Evolutionary conservation across 2,329 filamentous ascomycete species (phyloP).

Genomic region (Hypoxylon sp.): DNA sequence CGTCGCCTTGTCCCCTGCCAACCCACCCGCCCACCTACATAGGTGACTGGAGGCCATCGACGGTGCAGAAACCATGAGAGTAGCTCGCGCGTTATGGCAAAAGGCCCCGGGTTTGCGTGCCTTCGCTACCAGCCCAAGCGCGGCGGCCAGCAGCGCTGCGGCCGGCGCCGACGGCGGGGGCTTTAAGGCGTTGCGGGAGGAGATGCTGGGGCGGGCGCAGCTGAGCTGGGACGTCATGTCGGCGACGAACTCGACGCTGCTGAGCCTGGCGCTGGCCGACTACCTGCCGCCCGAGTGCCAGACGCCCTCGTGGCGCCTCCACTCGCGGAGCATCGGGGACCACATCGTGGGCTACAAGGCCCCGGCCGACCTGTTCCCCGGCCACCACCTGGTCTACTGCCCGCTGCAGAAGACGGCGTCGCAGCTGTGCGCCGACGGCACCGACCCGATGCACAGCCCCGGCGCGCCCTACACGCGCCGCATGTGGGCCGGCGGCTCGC

Average conservation of each 20-base stretch:
- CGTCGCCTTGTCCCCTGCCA: neutral
- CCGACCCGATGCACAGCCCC: slow-evolving; percentile 80
- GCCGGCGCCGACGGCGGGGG: slow-evolving; percentile 20
- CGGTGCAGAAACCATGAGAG: slow-evolving; percentile 17
- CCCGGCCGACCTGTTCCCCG: slow-evolving; percentile 61
- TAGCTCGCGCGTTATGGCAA: slow-evolving; percentile 7
- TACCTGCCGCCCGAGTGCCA: slow-evolving; percentile 52
- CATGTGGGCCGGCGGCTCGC: slow-evolving; percentile 86
- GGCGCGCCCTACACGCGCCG: slow-evolving; percentile 75
- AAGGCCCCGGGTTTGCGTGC: neutral
- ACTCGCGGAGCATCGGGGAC: neutral
- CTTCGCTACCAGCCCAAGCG: too few species aligned
- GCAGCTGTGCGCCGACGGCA: slow-evolving; percentile 79
- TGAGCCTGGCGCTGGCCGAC: slow-evolving; percentile 68
- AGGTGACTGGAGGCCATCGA: neutral
- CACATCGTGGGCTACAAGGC: too few species aligned
- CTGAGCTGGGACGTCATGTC: slow-evolving; percentile 50
- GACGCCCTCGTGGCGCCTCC: slow-evolving; percentile 46
- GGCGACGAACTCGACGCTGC: slow-evolving; percentile 69
- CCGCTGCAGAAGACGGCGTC: slow-evolving; percentile 71
- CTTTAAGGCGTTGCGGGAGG: slow-evolving; percentile 35
- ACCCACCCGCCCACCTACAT: neutral
- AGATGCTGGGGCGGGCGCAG: slow-evolving; percentile 40
- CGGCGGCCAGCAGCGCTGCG: too few species aligned
- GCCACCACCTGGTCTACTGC: slow-evolving; percentile 89